A percentile compares a stretch with the other conserved stretches of the same genome.
Conservation (phyloP, 2,329 filamentous ascomycete species). For the Clonostachys rosea region DNA sequence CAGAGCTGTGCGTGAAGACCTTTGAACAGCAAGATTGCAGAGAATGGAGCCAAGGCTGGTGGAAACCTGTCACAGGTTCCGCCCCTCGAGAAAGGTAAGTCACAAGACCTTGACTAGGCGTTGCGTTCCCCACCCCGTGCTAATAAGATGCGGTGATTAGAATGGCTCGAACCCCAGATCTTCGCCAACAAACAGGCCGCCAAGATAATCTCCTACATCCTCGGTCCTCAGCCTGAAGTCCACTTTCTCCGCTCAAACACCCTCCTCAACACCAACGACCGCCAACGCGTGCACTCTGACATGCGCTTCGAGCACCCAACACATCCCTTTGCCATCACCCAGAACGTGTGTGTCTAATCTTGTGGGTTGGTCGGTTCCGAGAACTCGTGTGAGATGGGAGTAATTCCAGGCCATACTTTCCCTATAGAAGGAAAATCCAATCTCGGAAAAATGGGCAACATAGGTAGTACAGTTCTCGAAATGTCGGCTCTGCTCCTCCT, state of each 20-base stretch:
- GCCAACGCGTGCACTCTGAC: constrained; percentile 4
- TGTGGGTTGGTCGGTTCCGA: too few species aligned
- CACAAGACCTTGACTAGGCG: background rate
- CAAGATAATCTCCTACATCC: constrained; percentile 9
- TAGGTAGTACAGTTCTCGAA: too few species aligned
- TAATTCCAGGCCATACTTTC: too few species aligned
- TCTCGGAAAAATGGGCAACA: too few species aligned
- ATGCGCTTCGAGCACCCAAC: constrained; percentile 5
- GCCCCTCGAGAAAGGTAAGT: constrained; percentile 10
- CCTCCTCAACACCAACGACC: constrained; percentile 5
- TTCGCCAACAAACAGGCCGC: constrained; percentile 18
- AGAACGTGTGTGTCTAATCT: background rate
- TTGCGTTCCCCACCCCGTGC: background rate
- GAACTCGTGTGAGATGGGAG: too few species aligned
- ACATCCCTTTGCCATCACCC: constrained; percentile 4
- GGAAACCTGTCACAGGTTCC: constrained; percentile 14
- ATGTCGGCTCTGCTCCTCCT: too few species aligned
- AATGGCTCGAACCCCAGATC: constrained; percentile 14
- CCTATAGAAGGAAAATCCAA: too few species aligned
- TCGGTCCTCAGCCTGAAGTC: constrained; percentile 11
- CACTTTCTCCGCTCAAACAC: constrained; percentile 14
- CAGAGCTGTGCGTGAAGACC: constrained; percentile 3
- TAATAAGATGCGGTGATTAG: constrained; percentile 1
- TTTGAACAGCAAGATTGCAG: constrained; percentile 9
- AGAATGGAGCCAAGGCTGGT: constrained; percentile 9